Evolutionary conservation across 345 rosid genomes (phyloP), one percentile per base, ranked within the genome.

Genomic region (Odontarrhena argentea): DNA sequence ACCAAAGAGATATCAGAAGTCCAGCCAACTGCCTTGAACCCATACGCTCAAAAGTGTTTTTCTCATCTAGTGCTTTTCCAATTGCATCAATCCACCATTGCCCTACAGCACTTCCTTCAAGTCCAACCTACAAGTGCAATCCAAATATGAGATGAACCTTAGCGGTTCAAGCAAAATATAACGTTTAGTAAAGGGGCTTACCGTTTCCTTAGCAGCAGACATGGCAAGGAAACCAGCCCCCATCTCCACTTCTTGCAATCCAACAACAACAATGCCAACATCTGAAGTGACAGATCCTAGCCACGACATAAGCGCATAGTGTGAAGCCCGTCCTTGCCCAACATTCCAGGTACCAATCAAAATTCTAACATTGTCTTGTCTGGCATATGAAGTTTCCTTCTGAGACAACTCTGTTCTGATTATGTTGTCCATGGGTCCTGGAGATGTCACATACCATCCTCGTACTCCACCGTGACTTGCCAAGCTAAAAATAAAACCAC

Each of bases 191-290:
- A 52, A 9, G 37, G 56, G 9, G 60, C 58, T 71, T 85, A 91
- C 99, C 60, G 97, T 83, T 84, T 94, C 99, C 78, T 94, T 94
- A 30, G 99, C 99, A 2, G 99, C 99, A 30, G 99, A 91, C 97
- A 94, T 91, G 15, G 99, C 99, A 49, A 94, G 96, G 78, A 94
- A 94, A 56, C 97, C 96, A 15, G 99, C 97, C 1, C 99, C 97
- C 99, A 94, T 94, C 54, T 94, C 99, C 7, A 94, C 95, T 65
- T 94, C 99, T 79, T 94, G 99, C 75, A 90, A 75, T 30, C 99
- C 99, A 73, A 88, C 86, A 59, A 80, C 96, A 9, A 94, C 78
- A 47, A 94, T 87, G 56, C 97, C 99, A 63, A 88, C 99, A 73
- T 91, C 96, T 45, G 95, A 76, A 32, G 82, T 74, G 48, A 79